Evolutionary conservation across 306 rosid species (phyloP), one percentile per base, ranked within the genome.

Genomic region (Fragaria vesca): DNA sequence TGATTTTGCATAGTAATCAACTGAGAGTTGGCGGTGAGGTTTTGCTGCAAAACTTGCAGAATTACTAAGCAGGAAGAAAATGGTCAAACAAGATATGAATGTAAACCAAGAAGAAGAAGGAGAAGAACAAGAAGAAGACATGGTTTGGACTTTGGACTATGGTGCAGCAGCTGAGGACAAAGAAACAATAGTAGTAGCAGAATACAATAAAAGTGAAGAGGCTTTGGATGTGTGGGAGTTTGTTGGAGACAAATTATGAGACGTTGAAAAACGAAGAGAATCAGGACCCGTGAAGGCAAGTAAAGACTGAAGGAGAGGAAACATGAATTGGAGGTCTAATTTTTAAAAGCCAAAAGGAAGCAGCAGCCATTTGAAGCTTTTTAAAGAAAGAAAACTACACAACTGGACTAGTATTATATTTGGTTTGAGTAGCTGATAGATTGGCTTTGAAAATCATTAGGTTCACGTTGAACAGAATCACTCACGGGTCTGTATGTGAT

Each of bases 211-310:
- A 20, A 73, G 62, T 60, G 81, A 84, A 74, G 80, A 38, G 54
- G 28, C 42, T 43, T 18, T 43, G 71, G 74, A 73, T 36, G 77
- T 81, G 81, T 34, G 24, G 81, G 78, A 48, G 81, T 68, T 81
- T 68, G 81, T 47, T 68, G 21, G 63, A 77, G 80, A 78, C 81
- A 79, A 81, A 42, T 52, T 76, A 40, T 38, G 16, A 47, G 51
- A 58, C 38, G 85, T 79, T 42, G 80, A 83, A 63, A 69, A 47
- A 79, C 71, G 50, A 71, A 52, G 85, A 87, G 88, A 85, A 87
- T 83, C 87, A 80, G 79, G 68, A 73, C 97, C 96, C 98, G 97
- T 91, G 98, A 94, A 79, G 72, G 78, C 69, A 63, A 68, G 72
- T 66, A 60, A 83, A 36, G 69, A 63, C 69, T 15, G 69, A 63